phyloP scores from a whole-genome alignment of 2,329 filamentous ascomycete genomes.

The Pseudogymnoascus sp. region DNA sequence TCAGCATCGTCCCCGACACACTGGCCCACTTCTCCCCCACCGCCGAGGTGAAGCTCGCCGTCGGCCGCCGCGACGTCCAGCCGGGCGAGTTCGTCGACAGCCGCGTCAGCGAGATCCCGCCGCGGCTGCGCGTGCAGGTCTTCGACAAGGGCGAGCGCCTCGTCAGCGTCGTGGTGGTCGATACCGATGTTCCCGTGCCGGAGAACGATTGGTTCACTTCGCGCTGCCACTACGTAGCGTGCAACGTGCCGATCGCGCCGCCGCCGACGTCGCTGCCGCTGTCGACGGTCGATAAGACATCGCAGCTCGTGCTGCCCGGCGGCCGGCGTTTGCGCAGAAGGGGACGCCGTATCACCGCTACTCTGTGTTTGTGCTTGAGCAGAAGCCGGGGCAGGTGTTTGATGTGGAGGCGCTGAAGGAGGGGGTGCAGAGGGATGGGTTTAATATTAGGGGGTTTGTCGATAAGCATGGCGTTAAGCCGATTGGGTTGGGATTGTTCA shows the following conservation, averaged over 20 bases:
- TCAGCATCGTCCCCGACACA: conserved; percentile 83
- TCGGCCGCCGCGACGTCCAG: conserved; percentile 61
- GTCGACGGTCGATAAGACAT: conserved; percentile 49
- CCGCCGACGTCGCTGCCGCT: conserved; percentile 59
- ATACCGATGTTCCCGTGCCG: conserved; percentile 81
- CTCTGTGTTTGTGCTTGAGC: conserved; percentile 75
- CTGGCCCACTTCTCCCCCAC: conserved; percentile 71
- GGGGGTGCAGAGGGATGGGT: conserved; percentile 55
- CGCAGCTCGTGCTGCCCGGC: conserved; percentile 74
- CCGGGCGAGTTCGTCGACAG: conserved; percentile 77
- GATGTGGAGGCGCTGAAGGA: conserved; percentile 53
- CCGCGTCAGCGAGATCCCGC: conserved; percentile 62
- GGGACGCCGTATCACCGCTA: conserved; percentile 88
- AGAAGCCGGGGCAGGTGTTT: conserved; percentile 54
- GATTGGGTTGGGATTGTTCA: conserved; percentile 82
- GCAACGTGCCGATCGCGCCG: conserved; percentile 60
- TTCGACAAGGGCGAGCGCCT: conserved; percentile 78
- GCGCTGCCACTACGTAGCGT: conserved; percentile 82
- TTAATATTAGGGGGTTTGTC: conserved; percentile 69
- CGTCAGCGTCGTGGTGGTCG: conserved; percentile 77
- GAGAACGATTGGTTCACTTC: conserved; percentile 69
- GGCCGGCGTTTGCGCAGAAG: conserved; percentile 81
- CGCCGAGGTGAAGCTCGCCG: conserved; percentile 75
- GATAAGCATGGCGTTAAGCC: conserved; percentile 62
- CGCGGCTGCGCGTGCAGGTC: conserved; percentile 73